Evolutionary conservation across 2,329 filamentous ascomycete species (phyloP), one percentile per base, ranked within the genome.

Genomic region (Allantophomopsis lycopodina): DNA sequence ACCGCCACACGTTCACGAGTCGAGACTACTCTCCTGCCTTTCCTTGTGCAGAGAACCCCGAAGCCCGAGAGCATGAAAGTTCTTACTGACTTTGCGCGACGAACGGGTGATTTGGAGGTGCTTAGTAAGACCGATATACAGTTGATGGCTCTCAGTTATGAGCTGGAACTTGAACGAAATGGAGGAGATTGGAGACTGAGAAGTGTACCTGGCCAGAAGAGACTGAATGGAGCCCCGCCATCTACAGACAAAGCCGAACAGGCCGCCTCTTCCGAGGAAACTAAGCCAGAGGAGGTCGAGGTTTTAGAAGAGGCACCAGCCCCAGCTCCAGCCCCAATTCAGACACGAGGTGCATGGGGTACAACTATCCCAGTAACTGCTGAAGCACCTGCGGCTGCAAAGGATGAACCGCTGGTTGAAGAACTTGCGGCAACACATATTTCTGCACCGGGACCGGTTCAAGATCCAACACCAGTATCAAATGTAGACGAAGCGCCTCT

Each of bases 91-190:
- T 96, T 96, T 64, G 84, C 91, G 35, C 75, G 84, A 40, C 82
- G 78, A 57, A 96, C 91, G 1, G 91, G 91, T 40, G 91, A 98
- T 58, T 69, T 88, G 45, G 75, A 82, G 10, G 89, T 95, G 1
- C 65, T 98, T 42, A 95, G 88, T 61, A 77, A 73, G 55, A 83
- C 87, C 1, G 91, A 98, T 76, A 66, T 96, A 44, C 83, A 93
- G 49, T 72, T 98, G 32, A 66, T 96, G 53, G 91, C 89, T 7
- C 65, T 98, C 41, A 83, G 86, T 1, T 96, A 96, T 58, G 91
- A 98, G 57, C 58, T 96, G n/a, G 89, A 96, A 52, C 83, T 84
- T 52, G 88, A 96, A 64, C 69, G 79, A 42, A 93, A 94, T 56
- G 76, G 79, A n/a, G 88, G 88, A 2, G 79, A 94, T 56, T 94